A percentile compares a stretch with the other conserved stretches of the same genome.
Conservation (phyloP, 768 basidiomycete species). For the Mycena metata region DNA sequence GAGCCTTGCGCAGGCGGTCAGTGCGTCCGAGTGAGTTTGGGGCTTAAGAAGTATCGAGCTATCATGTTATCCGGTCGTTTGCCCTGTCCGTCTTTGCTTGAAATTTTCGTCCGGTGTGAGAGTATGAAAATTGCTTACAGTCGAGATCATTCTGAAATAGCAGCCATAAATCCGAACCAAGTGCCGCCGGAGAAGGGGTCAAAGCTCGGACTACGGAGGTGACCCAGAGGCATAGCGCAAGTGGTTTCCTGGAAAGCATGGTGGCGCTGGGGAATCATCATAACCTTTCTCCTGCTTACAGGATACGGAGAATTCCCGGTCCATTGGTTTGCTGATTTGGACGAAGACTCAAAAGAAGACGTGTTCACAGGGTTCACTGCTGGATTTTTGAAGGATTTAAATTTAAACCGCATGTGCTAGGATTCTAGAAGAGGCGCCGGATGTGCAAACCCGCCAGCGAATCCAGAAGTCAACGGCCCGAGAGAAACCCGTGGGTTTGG, state of each 20-base stretch:
- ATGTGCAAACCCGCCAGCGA: too few species aligned
- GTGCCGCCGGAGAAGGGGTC: slow-evolving; percentile 7
- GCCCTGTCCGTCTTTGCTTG: slow-evolving; percentile 19
- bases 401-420: too few species aligned
- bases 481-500: too few species aligned
- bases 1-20: slow-evolving; percentile 32
- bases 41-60: slow-evolving; percentile 33
- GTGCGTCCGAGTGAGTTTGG: slow-evolving; percentile 20
- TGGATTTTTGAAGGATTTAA: too few species aligned
- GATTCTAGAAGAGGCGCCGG: too few species aligned
- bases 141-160: slow-evolving; percentile 38
- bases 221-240: neutral
- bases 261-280: neutral
- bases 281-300: slow-evolving; percentile 1
- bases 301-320: slow-evolving; percentile 21
- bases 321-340: slow-evolving; percentile 21
- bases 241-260: slow-evolving; percentile 18
- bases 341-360: too few species aligned
- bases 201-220: slow-evolving; percentile 1
- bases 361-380: too few species aligned
- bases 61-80: slow-evolving; percentile 21
- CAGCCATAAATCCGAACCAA: slow-evolving; percentile 36
- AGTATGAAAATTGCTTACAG: slow-evolving; percentile 24
- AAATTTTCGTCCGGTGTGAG: too few species aligned
- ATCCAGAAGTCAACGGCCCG: too few species aligned